Evolutionary conservation across 495 filamentous ascomycete genomes (phyloP), one percentile per base, ranked within the genome.

Genomic region (Friedmanniomyces simplex): DNA sequence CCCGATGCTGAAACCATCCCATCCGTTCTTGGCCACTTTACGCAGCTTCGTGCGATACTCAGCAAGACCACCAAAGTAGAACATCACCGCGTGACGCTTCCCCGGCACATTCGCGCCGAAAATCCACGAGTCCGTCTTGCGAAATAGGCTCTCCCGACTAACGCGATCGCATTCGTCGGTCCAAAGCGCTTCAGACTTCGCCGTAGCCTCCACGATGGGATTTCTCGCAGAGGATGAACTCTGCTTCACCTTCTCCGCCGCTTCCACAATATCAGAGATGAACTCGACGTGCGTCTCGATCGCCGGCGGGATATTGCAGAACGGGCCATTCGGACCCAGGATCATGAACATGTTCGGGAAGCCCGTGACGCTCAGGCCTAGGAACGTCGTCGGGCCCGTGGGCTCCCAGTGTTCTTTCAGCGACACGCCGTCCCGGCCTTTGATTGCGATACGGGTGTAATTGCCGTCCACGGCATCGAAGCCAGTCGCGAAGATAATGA

Each of bases 331-430:
- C 1, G 62, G 62, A 18, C 59, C 61, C 13, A 37, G 16, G 20
- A 59, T 63, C 56, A 63, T 63, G 36, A 63, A 61, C 59, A 62
- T 36, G 43, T 64, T 64, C 4, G 62, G 62, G 39, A 58, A 64
- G 20, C 55, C 50, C 2, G 51, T 20, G 12, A 64, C 49, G 2
- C 47, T 16, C 21, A 64, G n/a, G n/a, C 62, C 62, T 2, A 64
- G 47, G 50, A 49, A 61, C 12, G 59, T 28, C 5, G 41, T 57
- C 25, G 53, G 58, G 11, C 61, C 61, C 5, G 57, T 32, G 6
- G 30, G 30, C 22, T 45, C 55, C 62, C 62, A 60, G 34, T 34
- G 24, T 11, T 60, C 57, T 22, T 56, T 52, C 34, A 58, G 25
- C 22, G 47, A 24, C n/a, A 37, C n/a, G 6, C 60, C 53, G 43